A percentile compares a stretch with the other conserved stretches of the same genome.
phyloP scores from a whole-genome alignment of 352 stramenopile genomes.

The Globisporangium solare region DNA sequence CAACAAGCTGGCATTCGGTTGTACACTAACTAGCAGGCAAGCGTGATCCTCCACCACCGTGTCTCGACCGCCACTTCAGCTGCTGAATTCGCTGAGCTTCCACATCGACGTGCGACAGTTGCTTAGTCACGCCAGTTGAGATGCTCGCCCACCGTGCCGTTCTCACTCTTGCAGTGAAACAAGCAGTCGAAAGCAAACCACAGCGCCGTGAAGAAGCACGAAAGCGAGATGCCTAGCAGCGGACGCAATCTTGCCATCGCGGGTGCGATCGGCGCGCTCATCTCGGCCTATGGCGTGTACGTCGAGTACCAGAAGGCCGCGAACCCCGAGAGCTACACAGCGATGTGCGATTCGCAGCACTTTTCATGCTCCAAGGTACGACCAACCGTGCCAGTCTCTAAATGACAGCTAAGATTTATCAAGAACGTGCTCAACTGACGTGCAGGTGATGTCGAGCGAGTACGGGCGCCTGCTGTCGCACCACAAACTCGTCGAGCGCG shows the following conservation, averaged over 20 bases:
- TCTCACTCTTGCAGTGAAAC: not conserved
- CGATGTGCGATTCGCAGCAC: slow-evolving; percentile 48
- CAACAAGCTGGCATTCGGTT: too few relatives aligned
- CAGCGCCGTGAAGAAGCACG: not conserved
- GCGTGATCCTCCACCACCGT: too few relatives aligned
- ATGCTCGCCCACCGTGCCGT: too few relatives aligned
- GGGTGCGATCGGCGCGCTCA: slow-evolving; percentile 19
- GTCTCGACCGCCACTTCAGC: too few relatives aligned
- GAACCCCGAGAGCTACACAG: slow-evolving; percentile 29
- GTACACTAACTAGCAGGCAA: too few relatives aligned
- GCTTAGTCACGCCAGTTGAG: too few relatives aligned
- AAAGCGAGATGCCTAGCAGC: slow-evolving; percentile 4
- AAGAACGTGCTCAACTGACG: not conserved
- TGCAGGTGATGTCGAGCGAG: slow-evolving; percentile 50
- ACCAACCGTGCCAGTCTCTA: not conserved
- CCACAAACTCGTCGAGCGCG: slow-evolving; percentile 30
- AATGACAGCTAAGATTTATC: too few relatives aligned
- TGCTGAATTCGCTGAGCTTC: too few relatives aligned
- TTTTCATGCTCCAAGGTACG: slow-evolving; percentile 55
- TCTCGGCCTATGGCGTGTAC: slow-evolving; percentile 38
- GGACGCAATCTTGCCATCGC: slow-evolving; percentile 17
- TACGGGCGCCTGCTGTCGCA: slow-evolving; percentile 44
- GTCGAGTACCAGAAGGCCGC: slow-evolving; percentile 43
- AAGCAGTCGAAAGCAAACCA: not conserved
- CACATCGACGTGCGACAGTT: too few relatives aligned